phyloP scores from a whole-genome alignment of 257 asterid species.

The Prunella vulgaris region DNA sequence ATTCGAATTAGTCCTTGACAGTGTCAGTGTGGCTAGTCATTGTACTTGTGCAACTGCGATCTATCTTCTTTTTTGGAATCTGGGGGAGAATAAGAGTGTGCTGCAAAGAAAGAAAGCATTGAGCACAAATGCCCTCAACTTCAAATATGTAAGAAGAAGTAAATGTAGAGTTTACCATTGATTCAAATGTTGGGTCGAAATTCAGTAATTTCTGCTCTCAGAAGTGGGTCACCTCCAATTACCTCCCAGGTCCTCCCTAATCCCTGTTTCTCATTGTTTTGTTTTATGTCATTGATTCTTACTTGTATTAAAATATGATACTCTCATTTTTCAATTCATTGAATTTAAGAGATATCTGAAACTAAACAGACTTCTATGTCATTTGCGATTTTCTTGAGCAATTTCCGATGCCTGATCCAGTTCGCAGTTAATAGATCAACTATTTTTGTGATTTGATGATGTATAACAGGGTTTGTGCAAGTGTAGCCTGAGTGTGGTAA shows the following conservation, averaged over 20 bases:
- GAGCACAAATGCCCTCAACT: too few relatives aligned
- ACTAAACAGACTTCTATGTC: too few relatives aligned
- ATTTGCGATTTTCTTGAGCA: neutral
- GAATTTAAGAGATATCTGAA: neutral
- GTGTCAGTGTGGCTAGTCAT: too few relatives aligned
- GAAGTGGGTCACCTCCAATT: neutral
- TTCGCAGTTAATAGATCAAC: neutral
- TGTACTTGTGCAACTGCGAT: too few relatives aligned
- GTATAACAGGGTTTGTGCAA: neutral
- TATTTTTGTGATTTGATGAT: neutral
- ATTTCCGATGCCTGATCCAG: neutral
- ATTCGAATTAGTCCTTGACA: too few relatives aligned
- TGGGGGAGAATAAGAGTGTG: too few relatives aligned
- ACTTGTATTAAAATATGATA: neutral
- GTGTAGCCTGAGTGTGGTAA: slow-evolving; percentile 31
- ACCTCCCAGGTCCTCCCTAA: slow-evolving; percentile 30
- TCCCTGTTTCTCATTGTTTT: neutral
- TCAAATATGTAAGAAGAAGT: too few relatives aligned
- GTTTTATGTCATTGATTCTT: neutral
- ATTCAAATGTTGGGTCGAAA: neutral
- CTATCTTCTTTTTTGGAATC: too few relatives aligned
- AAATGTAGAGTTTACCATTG: too few relatives aligned
- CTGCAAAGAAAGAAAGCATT: too few relatives aligned
- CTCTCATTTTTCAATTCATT: neutral
- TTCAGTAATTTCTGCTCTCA: neutral